A percentile compares a stretch with the other conserved stretches of the same genome.
These are phyloP conservation scores for Yamadazyma akitaensis DNA, from an alignment of 805 yeast species.

Conservation along the genomic window DNA sequence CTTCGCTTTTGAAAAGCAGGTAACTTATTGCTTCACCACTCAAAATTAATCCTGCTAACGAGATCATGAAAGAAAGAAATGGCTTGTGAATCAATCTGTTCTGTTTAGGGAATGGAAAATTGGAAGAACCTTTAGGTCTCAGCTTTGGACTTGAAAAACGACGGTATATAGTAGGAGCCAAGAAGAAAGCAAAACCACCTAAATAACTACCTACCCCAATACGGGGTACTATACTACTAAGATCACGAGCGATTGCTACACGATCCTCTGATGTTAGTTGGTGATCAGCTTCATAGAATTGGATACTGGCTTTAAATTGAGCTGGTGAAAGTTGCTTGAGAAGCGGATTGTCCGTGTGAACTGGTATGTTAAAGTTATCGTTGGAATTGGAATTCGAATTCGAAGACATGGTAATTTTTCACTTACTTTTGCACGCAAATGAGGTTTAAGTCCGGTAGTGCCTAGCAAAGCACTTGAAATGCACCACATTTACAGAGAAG, in stretches of 20 bases:
- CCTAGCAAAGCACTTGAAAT: too few species aligned
- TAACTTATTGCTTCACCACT: constrained; percentile 24
- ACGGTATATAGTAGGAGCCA: constrained; percentile 28
- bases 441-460: not conserved
- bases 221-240: constrained; percentile 22
- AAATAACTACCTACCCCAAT: constrained; percentile 26
- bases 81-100: constrained; percentile 26
- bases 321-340: constrained; percentile 25
- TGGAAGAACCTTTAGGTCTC: not conserved
- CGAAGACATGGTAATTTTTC: not conserved
- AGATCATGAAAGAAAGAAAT: constrained; percentile 29
- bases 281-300: constrained; percentile 41
- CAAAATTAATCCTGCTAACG: constrained; percentile 24
- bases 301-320: constrained; percentile 36
- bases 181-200: constrained; percentile 25
- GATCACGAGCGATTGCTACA: constrained; percentile 26
- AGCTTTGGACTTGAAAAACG: constrained; percentile 8
- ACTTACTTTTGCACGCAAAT: not conserved
- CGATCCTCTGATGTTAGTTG: constrained; percentile 31
- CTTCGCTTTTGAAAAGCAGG: constrained; percentile 21
- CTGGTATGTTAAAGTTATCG: constrained; percentile 3
- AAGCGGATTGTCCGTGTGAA: constrained; percentile 22
- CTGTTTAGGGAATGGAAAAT: not conserved
- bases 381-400: not conserved
- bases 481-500: too few species aligned